Percentiles rank a stretch among this genome's conserved stretches.
phyloP scores from a whole-genome alignment of 2,329 filamentous ascomycete genomes.

The Dactylellina leptospora region DNA sequence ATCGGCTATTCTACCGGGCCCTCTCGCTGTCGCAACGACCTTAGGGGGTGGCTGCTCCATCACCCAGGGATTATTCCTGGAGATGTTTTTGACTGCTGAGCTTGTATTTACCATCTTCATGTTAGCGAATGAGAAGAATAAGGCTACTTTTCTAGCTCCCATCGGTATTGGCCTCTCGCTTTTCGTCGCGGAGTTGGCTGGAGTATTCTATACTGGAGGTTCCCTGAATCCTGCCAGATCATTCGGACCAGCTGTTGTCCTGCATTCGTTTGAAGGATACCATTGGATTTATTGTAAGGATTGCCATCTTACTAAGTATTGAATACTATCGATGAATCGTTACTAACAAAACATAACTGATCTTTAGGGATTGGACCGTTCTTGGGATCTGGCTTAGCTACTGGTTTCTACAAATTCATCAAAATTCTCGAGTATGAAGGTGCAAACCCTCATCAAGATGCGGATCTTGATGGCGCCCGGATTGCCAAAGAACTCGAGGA shows the following conservation, averaged over 20 bases:
- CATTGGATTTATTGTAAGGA: conserved; percentile 30
- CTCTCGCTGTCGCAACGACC: conserved; percentile 67
- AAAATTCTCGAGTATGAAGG: conserved; percentile 66
- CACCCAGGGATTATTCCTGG: conserved; percentile 69
- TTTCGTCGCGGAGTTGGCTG: conserved; percentile 67
- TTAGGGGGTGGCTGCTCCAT: conserved; percentile 61
- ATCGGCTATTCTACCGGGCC: conserved; percentile 67
- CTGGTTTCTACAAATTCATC: conserved; percentile 64
- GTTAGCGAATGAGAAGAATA: conserved; percentile 9
- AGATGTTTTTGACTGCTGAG: conserved; percentile 72
- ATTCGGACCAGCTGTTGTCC: conserved; percentile 63
- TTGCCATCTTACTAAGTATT: neutral
- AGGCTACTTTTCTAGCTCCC: conserved; percentile 73
- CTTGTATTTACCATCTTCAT: conserved; percentile 71
- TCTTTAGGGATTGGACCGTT: conserved; percentile 62
- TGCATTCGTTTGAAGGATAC: conserved; percentile 15
- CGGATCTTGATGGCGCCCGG: neutral
- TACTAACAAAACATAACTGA: no score
- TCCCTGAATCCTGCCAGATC: conserved; percentile 66
- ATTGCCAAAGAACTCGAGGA: conserved; percentile 12
- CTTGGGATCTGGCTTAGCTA: conserved; percentile 64
- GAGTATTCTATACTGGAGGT: conserved; percentile 63
- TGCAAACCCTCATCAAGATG: conserved; percentile 65
- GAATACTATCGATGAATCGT: no score
- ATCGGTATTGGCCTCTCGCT: conserved; percentile 76